These are phyloP conservation scores for Domatiomyces globalis DNA, from an alignment of 2,329 filamentous ascomycete species.

Conservation along the genomic window DNA sequence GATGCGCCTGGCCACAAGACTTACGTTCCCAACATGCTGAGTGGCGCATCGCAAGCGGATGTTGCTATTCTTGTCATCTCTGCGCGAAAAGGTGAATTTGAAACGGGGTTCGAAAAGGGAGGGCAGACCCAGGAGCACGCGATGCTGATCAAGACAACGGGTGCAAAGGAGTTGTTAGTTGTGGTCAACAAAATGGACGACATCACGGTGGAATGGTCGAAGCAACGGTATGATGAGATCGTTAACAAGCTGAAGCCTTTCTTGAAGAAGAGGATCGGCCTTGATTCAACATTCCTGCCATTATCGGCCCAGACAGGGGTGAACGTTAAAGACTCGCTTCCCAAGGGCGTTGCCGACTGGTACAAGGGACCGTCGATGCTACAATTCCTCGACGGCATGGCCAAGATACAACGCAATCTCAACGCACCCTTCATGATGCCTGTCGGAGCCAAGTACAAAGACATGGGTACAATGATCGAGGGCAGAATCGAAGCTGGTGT, in stretches of 20 bases:
- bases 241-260: constrained; percentile 75
- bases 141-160: constrained; percentile 93
- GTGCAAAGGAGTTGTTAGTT: constrained; percentile 90
- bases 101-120: constrained; percentile 93
- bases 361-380: constrained; percentile 80
- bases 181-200: constrained; percentile 99
- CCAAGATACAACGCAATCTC: constrained; percentile 81
- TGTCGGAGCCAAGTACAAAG: constrained; percentile 85
- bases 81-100: constrained; percentile 94
- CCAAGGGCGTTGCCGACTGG: constrained; percentile 64
- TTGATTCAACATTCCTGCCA: constrained; percentile 91
- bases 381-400: constrained; percentile 91
- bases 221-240: constrained; percentile 86
- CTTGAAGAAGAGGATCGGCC: constrained; percentile 52
- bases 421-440: constrained; percentile 99
- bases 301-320: constrained; percentile 76
- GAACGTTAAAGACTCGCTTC: constrained; percentile 79
- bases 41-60: constrained; percentile 82
- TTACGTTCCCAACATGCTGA: constrained; percentile 97
- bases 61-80: constrained; percentile 93
- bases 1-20: constrained; percentile 97
- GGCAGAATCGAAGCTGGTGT: constrained; percentile 94
- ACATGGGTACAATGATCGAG: constrained; percentile 95
- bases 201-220: constrained; percentile 85
- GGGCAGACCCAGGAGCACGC: constrained; percentile 93